phyloP scores from a whole-genome alignment of 495 filamentous ascomycete genomes.

The Trichoderma gamsii region DNA sequence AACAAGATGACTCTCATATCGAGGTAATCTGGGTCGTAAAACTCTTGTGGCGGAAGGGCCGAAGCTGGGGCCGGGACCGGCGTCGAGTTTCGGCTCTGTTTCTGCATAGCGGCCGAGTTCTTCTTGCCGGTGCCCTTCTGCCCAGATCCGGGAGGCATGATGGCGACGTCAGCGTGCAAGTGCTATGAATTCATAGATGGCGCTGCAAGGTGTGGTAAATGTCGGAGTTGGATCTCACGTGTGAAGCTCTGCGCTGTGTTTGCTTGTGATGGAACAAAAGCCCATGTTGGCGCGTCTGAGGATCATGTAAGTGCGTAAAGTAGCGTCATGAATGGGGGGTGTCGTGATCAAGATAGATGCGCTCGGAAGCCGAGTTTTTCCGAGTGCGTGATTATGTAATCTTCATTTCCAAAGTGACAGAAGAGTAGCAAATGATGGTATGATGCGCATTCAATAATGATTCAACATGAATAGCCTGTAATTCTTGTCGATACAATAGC shows the following conservation, averaged over 20 bases:
- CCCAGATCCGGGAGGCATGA: constrained; percentile 47
- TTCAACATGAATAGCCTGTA: no score
- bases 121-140: constrained; percentile 76
- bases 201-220: neutral
- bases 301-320: constrained; percentile 3
- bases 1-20: constrained; percentile 49
- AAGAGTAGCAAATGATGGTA: no score
- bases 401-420: no score
- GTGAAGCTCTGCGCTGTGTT: neutral
- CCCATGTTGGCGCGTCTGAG: constrained; percentile 5
- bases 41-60: constrained; percentile 46
- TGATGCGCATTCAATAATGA: no score
- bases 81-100: constrained; percentile 81
- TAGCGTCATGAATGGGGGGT: constrained; percentile 2
- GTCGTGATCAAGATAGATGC: neutral
- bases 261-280: neutral
- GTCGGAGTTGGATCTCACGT: neutral
- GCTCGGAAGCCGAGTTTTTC: neutral
- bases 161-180: constrained; percentile 7
- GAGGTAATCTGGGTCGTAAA: constrained; percentile 58
- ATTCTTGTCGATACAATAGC: no score
- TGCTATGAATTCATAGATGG: neutral
- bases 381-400: neutral
- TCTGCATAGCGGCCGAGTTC: constrained; percentile 59
- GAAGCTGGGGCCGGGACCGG: constrained; percentile 47